Evolutionary conservation across 352 stramenopile genomes (phyloP), one percentile per base, ranked within the genome.

Genomic region (Thraustochytrium striatum): DNA sequence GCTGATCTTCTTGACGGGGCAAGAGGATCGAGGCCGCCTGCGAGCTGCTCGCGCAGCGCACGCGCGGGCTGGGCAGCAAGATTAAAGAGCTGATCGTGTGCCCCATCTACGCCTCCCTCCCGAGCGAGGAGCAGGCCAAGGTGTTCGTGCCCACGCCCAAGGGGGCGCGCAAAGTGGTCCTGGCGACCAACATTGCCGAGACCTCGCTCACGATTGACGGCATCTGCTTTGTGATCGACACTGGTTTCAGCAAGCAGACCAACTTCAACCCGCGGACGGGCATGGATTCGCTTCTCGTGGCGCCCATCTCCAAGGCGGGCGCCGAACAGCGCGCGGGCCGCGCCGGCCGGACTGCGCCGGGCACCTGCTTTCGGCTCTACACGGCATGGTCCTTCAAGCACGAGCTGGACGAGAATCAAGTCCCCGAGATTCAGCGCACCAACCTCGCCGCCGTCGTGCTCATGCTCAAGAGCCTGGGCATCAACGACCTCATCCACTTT

Each of bases 131-230:
- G 73, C 97, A 99, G 86, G 95, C 95, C 0, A 98, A 99, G 85
- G 98, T 99, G 47, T 99, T 99, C 85, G 92, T 99, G 82, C 90
- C 94, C 57, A 98, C 95, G 7, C 97, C 96, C 0, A 90, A 92
- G 19, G 91, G 91, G 0, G 92, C 93, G 57, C 89, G 97, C 21
- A 99, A 99, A 85, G 94, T 99, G 0, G 95, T 99, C 19, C 84
- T 99, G 32, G 95, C 93, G 41, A 99, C 97, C 0, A 99, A 99
- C 86, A 99, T 99, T 83, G 97, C 96, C 2, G 97, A 99, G 85
- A 99, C 97, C 21, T 98, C 91, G 69, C 84, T 99, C 19, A 99
- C 97, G 0, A 99, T 99, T 78, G 90, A 98, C 69, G 96, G 96
- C 11, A 99, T 99, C 72, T 97, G 92, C 83, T 99, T 96, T 81